Conservation (phyloP, 208 protist genomes). For the Leishmania gerbilli region DNA sequence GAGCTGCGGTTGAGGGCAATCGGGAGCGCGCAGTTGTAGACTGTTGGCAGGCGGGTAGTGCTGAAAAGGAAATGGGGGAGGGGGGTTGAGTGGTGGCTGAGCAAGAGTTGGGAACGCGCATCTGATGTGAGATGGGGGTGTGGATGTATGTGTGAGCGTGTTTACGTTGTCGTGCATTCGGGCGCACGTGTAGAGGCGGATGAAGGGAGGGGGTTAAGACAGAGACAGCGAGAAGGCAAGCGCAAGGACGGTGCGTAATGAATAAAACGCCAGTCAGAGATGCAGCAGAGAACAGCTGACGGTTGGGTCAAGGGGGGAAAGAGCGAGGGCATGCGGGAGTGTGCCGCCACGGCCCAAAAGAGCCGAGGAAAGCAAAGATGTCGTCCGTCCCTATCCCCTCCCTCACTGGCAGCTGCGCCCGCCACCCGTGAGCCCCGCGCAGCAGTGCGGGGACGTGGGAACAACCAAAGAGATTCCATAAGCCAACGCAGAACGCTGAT, state of each 20-base stretch:
- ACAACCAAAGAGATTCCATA: background rate
- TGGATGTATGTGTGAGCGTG: background rate
- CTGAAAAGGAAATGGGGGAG: background rate
- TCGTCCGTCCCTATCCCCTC: background rate
- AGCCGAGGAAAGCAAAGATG: background rate
- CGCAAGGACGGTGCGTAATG: background rate
- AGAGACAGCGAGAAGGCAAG: background rate
- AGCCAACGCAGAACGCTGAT: background rate
- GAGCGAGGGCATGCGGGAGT: background rate
- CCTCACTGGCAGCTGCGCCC: background rate
- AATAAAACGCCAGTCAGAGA: background rate
- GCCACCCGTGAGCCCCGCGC: background rate
- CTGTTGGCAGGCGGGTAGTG: background rate
- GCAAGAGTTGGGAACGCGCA: background rate
- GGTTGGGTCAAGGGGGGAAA: background rate
- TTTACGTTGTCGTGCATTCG: background rate
- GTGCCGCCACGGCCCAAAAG: background rate
- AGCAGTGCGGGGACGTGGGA: background rate
- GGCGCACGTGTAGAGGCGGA: background rate
- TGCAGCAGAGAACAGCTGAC: background rate
- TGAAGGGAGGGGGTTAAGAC: background rate
- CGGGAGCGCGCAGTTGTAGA: background rate
- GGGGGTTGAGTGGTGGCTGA: background rate
- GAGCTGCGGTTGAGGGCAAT: background rate
- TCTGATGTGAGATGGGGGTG: background rate